phyloP scores from a whole-genome alignment of 148 eudicot genomes.

The Linanthus parryae region DNA sequence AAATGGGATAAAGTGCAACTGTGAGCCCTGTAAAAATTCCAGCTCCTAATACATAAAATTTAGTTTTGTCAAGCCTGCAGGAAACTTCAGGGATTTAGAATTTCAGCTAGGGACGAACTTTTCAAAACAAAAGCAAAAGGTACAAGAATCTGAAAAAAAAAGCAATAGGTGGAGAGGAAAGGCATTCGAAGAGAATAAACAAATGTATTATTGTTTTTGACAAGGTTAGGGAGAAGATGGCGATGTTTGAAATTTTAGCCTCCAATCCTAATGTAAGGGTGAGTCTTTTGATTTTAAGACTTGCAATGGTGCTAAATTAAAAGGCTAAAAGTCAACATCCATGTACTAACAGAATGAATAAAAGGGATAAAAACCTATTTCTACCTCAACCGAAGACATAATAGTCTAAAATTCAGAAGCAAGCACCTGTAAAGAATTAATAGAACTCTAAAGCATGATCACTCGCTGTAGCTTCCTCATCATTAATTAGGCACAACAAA shows the following conservation, averaged over 20 bases:
- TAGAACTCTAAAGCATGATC: background rate
- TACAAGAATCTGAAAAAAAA: no score
- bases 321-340: background rate
- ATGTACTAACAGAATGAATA: background rate
- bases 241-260: no score
- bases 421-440: background rate
- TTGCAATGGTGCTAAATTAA: background rate
- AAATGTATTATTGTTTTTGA: no score
- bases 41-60: conserved; percentile 94
- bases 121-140: background rate
- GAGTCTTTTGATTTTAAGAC: background rate
- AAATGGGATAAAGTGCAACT: conserved; percentile 85
- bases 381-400: background rate
- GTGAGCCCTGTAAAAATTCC: conserved; percentile 91
- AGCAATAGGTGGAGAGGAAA: background rate
- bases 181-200: background rate
- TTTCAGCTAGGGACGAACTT: background rate
- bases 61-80: conserved; percentile 95
- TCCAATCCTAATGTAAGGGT: no score
- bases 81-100: conserved; percentile 4
- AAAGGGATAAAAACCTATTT: background rate
- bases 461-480: background rate
- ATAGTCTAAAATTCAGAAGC: background rate
- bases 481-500: no score
- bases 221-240: no score